phyloP scores from a whole-genome alignment of 2,329 filamentous ascomycete genomes.

The Alternaria brassicae region DNA sequence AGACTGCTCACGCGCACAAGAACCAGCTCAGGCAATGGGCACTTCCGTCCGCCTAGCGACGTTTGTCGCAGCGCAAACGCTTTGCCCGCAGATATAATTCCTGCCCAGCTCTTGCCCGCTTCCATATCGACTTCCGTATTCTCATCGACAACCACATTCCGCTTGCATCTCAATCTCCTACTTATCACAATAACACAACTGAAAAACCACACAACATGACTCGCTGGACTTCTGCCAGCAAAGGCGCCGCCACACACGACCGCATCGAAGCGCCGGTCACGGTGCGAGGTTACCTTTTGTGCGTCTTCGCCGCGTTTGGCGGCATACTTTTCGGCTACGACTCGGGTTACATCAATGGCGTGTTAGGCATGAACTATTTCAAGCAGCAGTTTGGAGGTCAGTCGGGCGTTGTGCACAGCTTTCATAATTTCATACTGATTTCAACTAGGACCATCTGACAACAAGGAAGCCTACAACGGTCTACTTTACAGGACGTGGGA shows the following conservation, averaged over 20 bases:
- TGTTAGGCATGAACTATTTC: constrained; percentile 56
- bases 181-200: not conserved
- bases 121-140: not conserved
- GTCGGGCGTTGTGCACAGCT: constrained; percentile 1
- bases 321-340: constrained; percentile 81
- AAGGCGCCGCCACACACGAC: constrained; percentile 52
- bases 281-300: constrained; percentile 55
- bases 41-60: constrained; percentile 7
- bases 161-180: not conserved
- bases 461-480: constrained; percentile 61
- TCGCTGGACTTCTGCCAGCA: constrained; percentile 31
- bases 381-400: constrained; percentile 52
- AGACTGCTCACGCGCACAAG: constrained; percentile 1
- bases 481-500: constrained; percentile 55
- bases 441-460: constrained; percentile 57
- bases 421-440: not conserved
- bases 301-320: constrained; percentile 58
- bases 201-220: constrained; percentile 27
- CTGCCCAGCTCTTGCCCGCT: not conserved
- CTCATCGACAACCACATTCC: not conserved
- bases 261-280: constrained; percentile 62
- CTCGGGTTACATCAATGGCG: constrained; percentile 76
- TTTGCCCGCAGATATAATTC: constrained; percentile 7
- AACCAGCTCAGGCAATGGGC: not conserved
- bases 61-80: constrained; percentile 2